These are phyloP conservation scores for Pseudogymnoascus sp. DNA, from an alignment of 2,329 filamentous ascomycete genomes.

Conservation along the genomic window DNA sequence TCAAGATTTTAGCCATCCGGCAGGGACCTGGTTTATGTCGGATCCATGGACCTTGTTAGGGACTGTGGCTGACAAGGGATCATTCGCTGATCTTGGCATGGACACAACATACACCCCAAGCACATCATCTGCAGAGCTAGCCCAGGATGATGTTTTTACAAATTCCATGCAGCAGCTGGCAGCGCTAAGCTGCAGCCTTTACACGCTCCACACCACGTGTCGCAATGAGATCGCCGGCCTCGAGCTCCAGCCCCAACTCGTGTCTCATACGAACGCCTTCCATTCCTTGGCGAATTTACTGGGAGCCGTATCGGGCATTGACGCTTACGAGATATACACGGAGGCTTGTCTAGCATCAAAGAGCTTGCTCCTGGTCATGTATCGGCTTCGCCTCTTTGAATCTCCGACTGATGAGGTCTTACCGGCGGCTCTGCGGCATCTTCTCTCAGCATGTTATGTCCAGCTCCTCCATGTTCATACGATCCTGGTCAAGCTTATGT, in stretches of 20 bases:
- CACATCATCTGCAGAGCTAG: conserved; percentile 10
- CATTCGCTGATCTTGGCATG: conserved; percentile 10
- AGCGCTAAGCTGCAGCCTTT: conserved; percentile 11
- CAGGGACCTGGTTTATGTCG: conserved; percentile 10
- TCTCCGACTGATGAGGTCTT: conserved; percentile 12
- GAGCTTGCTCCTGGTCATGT: conserved; percentile 12
- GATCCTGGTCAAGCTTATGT: conserved; percentile 10
- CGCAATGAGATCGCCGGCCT: conserved; percentile 10
- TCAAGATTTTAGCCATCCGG: conserved; percentile 10
- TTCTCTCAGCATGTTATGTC: conserved; percentile 12
- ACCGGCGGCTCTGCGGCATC: conserved; percentile 10
- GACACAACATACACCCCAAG: conserved; percentile 10
- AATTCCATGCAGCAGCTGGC: conserved; percentile 13
- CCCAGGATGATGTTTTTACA: conserved; percentile 11
- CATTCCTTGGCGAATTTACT: conserved; percentile 13
- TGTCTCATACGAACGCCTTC: conserved; percentile 13
- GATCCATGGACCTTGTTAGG: conserved; percentile 11
- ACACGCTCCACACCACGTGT: conserved; percentile 12
- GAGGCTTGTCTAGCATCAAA: conserved; percentile 11
- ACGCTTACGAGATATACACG: conserved; percentile 12
- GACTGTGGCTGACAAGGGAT: conserved; percentile 11
- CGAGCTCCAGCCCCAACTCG: conserved; percentile 10
- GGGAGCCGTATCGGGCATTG: background rate
- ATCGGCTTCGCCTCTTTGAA: conserved; percentile 10
- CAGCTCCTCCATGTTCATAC: conserved; percentile 12